Evolutionary conservation across 768 basidiomycete species (phyloP).

Genomic region (Pisolithus sp.): DNA sequence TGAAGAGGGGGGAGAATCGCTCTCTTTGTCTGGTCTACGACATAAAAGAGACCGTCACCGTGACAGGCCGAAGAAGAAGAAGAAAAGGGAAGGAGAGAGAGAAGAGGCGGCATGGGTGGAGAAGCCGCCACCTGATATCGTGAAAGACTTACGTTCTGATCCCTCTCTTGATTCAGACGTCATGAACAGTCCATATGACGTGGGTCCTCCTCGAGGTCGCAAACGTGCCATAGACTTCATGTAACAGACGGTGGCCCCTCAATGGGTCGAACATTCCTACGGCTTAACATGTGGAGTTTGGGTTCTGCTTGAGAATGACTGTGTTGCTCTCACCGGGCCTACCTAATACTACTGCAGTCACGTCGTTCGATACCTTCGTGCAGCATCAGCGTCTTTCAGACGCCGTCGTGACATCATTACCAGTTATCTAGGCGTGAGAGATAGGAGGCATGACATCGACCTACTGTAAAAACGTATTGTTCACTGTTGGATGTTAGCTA

Average conservation of each 20-base stretch:
- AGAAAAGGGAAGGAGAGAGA: constrained; percentile 32
- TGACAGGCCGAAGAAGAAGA: constrained; percentile 34
- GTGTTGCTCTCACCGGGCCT: too few relatives aligned
- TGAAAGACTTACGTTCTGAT: constrained; percentile 29
- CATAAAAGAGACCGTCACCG: constrained; percentile 33
- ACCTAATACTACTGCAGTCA: too few relatives aligned
- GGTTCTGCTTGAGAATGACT: neutral
- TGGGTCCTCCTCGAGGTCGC: constrained; percentile 36
- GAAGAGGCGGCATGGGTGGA: constrained; percentile 67
- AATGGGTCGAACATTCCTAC: neutral
- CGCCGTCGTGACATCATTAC: too few relatives aligned
- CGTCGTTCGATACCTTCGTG: too few relatives aligned
- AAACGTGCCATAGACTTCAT: constrained; percentile 75
- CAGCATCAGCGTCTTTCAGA: too few relatives aligned
- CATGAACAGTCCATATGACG: constrained; percentile 10
- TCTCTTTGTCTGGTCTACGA: constrained; percentile 20
- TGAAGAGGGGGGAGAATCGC: constrained; percentile 45
- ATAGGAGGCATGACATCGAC: too few relatives aligned
- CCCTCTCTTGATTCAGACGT: constrained; percentile 9
- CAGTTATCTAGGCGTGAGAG: too few relatives aligned
- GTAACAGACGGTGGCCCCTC: constrained; percentile 27
- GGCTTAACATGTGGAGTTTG: neutral
- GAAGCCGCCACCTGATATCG: constrained; percentile 48
- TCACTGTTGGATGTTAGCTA: too few relatives aligned
- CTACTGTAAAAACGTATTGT: too few relatives aligned